phyloP scores from a whole-genome alignment of 2,329 filamentous ascomycete species.

The Colletotrichum melonis region DNA sequence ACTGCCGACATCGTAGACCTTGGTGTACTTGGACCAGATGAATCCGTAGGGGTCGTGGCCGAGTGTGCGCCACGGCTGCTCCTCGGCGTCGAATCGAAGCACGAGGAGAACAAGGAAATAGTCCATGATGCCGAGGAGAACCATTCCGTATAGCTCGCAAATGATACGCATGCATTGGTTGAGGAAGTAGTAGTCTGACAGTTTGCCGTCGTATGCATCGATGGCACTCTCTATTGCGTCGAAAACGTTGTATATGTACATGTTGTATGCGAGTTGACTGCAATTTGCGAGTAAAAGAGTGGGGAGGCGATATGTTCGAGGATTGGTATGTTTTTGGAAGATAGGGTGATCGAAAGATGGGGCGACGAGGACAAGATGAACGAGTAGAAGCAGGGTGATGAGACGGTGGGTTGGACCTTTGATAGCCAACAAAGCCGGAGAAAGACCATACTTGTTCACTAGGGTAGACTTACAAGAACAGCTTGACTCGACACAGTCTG shows the following conservation, averaged over 20 bases:
- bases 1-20: neutral
- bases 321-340: neutral
- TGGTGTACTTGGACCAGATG: neutral
- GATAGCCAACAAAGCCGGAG: no score
- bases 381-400: no score
- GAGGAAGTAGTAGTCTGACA: neutral
- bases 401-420: no score
- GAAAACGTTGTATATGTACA: neutral
- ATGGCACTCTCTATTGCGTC: neutral
- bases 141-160: neutral
- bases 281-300: neutral
- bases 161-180: neutral
- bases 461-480: no score
- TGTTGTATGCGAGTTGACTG: neutral
- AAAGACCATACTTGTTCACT: no score
- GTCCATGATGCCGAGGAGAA: neutral
- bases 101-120: neutral
- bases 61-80: neutral
- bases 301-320: neutral
- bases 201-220: neutral
- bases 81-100: neutral
- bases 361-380: no score
- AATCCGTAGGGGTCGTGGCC: neutral
- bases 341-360: neutral
- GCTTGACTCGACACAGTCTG: no score